phyloP scores from a whole-genome alignment of 2,329 filamentous ascomycete genomes.

The Venturia oleaginea region DNA sequence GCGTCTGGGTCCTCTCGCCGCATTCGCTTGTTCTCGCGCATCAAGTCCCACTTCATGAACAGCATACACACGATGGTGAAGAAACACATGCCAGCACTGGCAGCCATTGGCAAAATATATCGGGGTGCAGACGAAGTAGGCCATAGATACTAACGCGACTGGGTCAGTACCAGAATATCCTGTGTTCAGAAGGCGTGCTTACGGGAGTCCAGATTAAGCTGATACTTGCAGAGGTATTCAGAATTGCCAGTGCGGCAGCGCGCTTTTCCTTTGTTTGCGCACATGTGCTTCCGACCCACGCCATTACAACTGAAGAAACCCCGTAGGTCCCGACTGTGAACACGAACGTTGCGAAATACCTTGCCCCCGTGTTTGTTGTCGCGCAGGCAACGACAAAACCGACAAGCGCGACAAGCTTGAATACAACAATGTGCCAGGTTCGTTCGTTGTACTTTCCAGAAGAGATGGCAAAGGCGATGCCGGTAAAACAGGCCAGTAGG shows the following conservation, averaged over 20 bases:
- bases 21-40: neutral
- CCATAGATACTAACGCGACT: neutral
- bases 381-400: slow-evolving; percentile 30
- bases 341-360: slow-evolving; percentile 22
- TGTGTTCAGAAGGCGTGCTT: neutral
- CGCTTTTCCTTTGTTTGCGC: slow-evolving; percentile 37
- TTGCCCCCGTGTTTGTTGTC: slow-evolving; percentile 20
- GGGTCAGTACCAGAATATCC: neutral
- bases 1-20: neutral
- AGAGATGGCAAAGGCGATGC: slow-evolving; percentile 25
- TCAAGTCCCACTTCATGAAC: slow-evolving; percentile 5
- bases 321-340: slow-evolving; percentile 24
- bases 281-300: slow-evolving; percentile 33
- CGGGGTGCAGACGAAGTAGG: neutral
- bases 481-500: slow-evolving; percentile 23
- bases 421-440: slow-evolving; percentile 32
- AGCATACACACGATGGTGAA: neutral
- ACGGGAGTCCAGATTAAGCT: slow-evolving; percentile 28
- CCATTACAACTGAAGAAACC: slow-evolving; percentile 25
- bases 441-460: slow-evolving; percentile 32
- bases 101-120: neutral
- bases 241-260: slow-evolving; percentile 33
- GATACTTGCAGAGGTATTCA: slow-evolving; percentile 33
- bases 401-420: slow-evolving; percentile 28
- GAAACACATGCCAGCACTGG: slow-evolving; percentile 6